Conservation (phyloP, 371 early-diverging fungal species). For the Apophysomyces elegans region DNA sequence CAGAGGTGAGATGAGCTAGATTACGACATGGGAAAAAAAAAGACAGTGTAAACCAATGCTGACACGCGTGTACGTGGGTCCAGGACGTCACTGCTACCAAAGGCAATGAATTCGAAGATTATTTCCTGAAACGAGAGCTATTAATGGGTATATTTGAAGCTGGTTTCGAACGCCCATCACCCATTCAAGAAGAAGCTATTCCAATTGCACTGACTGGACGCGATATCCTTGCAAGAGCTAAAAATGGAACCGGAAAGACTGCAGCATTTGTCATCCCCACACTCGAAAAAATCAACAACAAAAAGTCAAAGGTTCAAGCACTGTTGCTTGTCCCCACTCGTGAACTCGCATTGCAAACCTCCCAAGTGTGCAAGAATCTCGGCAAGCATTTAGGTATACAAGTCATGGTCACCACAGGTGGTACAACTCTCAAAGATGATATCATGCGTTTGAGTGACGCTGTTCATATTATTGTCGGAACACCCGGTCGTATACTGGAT, state of each 20-base stretch:
- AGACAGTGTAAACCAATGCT: background rate
- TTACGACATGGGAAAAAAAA: background rate
- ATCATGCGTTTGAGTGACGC: constrained; percentile 90
- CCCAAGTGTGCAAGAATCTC: constrained; percentile 91
- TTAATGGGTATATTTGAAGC: constrained; percentile 98
- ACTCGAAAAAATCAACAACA: constrained; percentile 88
- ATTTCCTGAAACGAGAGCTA: constrained; percentile 92
- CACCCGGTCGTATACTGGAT: constrained; percentile 98
- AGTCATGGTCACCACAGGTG: constrained; percentile 97
- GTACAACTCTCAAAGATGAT: constrained; percentile 96
- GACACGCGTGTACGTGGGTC: background rate
- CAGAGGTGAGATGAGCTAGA: constrained; percentile 59
- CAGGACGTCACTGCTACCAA: constrained; percentile 93
- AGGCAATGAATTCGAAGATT: constrained; percentile 97
- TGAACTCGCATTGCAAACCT: constrained; percentile 95
- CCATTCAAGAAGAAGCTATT: constrained; percentile 99
- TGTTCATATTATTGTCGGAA: constrained; percentile 95
- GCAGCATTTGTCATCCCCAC: constrained; percentile 96
- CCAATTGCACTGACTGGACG: constrained; percentile 95
- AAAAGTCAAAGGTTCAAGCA: constrained; percentile 81
- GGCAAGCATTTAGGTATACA: constrained; percentile 91
- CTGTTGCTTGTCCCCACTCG: constrained; percentile 94
- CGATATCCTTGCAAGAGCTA: constrained; percentile 95
- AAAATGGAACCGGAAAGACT: constrained; percentile 99
- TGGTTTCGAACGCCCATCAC: constrained; percentile 97